Base-by-base conservation (phyloP, 1,284 basidiomycete species). In the Stereum hirsutum region DNA sequence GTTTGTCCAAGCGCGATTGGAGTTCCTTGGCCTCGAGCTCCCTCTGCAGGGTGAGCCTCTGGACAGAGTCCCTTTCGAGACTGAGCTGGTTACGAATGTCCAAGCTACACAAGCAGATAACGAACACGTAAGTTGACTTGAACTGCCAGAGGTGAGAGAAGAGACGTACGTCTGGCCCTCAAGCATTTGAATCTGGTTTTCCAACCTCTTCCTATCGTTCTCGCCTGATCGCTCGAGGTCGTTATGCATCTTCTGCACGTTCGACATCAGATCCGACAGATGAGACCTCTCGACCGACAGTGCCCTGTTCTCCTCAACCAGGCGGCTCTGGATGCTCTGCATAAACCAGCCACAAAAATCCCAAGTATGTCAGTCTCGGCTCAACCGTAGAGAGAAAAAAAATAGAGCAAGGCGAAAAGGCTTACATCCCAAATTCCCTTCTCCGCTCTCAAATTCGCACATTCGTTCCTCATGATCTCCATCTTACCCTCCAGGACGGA, bases 401-500 rank as follows among this genome's bases (percentile, higher is more conserved):
- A 12, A 17, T 14, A 10, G 7, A 12, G 10, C 32, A 31, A 5
- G 21, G 21, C 5, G 8, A 5, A 39, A n/a, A 15, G 2, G 59
- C 79, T 41, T 42, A 88, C 89, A 79, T 89, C 87, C 85, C 86
- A 91, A 33, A 93, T 86, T 54, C 83, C 85, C 69, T 90, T 92
- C 71, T 97, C 94, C 0, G 91, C 90, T 24, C 84, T 78, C 25
- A 95, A 72, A 54, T 87, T 91, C 1, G 89, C 84, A 47, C 73
- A 77, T 55, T 96, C 92, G 51, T 87, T 90, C 5, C 89, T 78
- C 30, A 90, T 65, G 46, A 85, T 79, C 46, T 92, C 88, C 23
- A 82, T 61, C 11, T 70, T 68, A 26, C 69, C 65, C 46, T 74
- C 77, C 2, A 78, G 69, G 17, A 69, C 60, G 30, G 75, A 60